Evolutionary conservation across 1,284 basidiomycete genomes (phyloP).

Genomic region (Sanghuangporus weigelae): DNA sequence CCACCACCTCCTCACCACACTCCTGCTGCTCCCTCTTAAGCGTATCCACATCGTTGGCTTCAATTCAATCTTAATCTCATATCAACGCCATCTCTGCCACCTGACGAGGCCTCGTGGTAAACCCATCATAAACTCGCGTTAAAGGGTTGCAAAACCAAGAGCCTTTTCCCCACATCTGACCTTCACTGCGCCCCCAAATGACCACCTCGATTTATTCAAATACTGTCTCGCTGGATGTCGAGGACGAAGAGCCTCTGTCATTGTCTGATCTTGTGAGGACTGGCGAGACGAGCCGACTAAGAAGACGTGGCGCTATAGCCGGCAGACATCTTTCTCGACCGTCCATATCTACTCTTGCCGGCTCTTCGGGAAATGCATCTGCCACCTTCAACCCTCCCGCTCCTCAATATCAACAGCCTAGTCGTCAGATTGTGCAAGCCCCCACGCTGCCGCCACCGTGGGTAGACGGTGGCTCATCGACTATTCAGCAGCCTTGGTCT

Average conservation of each 20-base stretch:
- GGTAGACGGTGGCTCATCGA: constrained; percentile 2
- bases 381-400: background rate
- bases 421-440: constrained; percentile 3
- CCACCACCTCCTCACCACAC: background rate
- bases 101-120: constrained; percentile 6
- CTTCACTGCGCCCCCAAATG: background rate
- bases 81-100: background rate
- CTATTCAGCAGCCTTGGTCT: constrained; percentile 3
- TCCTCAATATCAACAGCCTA: constrained; percentile 1
- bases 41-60: no score
- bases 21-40: background rate
- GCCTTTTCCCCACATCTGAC: background rate
- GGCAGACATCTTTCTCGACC: constrained; percentile 11
- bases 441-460: background rate
- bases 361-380: background rate
- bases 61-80: background rate
- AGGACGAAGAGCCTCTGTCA: constrained; percentile 61
- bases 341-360: background rate
- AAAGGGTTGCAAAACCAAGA: background rate
- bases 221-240: constrained; percentile 20
- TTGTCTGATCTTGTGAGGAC: constrained; percentile 65
- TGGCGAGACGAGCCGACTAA: constrained; percentile 63
- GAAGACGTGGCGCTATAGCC: constrained; percentile 61
- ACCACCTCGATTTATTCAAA: constrained; percentile 9
- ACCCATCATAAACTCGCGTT: constrained; percentile 1